Evolutionary conservation across 805 yeast species (phyloP).

Genomic region (Kregervanrija delftensis): DNA sequence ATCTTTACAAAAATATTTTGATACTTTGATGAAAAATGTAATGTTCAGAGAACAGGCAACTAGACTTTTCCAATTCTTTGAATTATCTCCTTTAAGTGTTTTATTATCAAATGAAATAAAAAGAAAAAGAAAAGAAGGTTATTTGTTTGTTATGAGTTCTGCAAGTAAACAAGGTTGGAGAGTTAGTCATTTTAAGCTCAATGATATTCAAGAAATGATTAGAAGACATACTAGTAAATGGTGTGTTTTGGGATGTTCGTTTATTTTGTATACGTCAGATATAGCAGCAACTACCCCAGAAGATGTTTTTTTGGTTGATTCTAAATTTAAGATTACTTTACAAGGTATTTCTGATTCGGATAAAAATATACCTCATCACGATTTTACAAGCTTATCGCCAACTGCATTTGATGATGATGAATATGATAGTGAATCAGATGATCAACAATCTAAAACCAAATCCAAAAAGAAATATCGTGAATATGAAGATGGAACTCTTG

Average conservation of each 20-base stretch:
- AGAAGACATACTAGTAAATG: conserved; percentile 88
- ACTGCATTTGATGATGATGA: conserved; percentile 34
- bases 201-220: conserved; percentile 81
- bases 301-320: conserved; percentile 88
- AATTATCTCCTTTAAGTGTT: conserved; percentile 82
- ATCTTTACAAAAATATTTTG: conserved; percentile 61
- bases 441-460: conserved; percentile 25
- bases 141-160: conserved; percentile 68
- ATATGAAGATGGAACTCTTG: not conserved
- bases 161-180: conserved; percentile 94
- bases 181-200: conserved; percentile 77
- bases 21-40: conserved; percentile 49
- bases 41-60: conserved; percentile 77
- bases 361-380: conserved; percentile 23
- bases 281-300: conserved; percentile 80
- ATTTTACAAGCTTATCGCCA: conserved; percentile 12
- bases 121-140: conserved; percentile 85
- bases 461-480: not conserved
- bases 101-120: conserved; percentile 76
- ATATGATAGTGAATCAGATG: conserved; percentile 33
- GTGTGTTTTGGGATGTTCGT: conserved; percentile 82
- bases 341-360: conserved; percentile 31
- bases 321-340: conserved; percentile 52
- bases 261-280: conserved; percentile 78
- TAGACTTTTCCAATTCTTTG: conserved; percentile 78